Percentiles rank a stretch among this genome's conserved stretches.
Conservation (phyloP, 129 eudicot species). For the Gnaphalium uliginosum region DNA sequence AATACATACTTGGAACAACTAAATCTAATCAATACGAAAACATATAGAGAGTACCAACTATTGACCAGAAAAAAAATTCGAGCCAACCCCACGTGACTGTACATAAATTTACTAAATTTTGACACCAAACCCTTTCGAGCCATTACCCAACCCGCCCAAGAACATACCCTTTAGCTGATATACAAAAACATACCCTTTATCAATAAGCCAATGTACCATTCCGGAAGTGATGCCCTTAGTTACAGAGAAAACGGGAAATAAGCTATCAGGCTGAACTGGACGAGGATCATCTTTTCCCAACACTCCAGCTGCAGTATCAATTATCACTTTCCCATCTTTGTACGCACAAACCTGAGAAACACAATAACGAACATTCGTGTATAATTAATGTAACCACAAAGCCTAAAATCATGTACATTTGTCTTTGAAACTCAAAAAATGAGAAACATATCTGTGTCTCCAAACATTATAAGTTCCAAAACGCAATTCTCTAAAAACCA, state of each 20-base stretch:
- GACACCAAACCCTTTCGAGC: not conserved
- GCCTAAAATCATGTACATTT: not conserved
- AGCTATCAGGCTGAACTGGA: constrained; percentile 88
- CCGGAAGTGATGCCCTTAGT: constrained; percentile 90
- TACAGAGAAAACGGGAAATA: constrained; percentile 81
- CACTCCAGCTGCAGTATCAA: constrained; percentile 90
- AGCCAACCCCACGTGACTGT: not conserved
- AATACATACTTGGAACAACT: not conserved
- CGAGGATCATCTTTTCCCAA: constrained; percentile 88
- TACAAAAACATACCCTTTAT: constrained; percentile 56
- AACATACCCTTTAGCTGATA: not conserved
- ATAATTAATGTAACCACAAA: not conserved
- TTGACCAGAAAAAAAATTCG: not conserved
- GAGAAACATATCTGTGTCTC: not conserved
- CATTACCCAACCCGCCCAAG: not conserved
- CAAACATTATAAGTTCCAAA: not conserved
- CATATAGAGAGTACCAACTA: not conserved
- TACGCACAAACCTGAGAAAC: constrained; percentile 79
- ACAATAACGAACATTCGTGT: not conserved
- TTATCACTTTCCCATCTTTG: constrained; percentile 87
- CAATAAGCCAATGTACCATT: constrained; percentile 86
- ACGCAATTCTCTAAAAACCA: not conserved
- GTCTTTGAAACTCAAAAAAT: not conserved
- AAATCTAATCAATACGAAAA: not conserved
- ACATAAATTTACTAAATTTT: not conserved